phyloP scores from a whole-genome alignment of 495 filamentous ascomycete species.

The Neurospora sp. region DNA sequence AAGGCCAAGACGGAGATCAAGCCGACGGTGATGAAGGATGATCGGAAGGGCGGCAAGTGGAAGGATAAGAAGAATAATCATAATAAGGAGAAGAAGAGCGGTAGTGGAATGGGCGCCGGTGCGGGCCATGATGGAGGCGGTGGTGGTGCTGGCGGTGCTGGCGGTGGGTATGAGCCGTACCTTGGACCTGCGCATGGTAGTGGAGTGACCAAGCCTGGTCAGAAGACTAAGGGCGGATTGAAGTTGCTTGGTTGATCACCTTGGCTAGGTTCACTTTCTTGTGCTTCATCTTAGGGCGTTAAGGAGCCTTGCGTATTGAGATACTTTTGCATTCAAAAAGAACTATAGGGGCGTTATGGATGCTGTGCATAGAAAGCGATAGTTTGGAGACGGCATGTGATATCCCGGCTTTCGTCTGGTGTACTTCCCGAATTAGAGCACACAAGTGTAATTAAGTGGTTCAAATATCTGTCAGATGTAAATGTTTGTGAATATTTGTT shows the following conservation, averaged over 20 bases:
- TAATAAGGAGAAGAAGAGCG: conserved; percentile 25
- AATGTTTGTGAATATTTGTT: background rate
- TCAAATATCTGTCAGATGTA: background rate
- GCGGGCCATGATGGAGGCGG: conserved; percentile 18
- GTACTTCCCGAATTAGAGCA: background rate
- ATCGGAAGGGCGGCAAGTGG: conserved; percentile 24
- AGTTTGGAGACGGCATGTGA: background rate
- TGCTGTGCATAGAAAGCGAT: background rate
- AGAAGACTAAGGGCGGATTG: conserved; percentile 71
- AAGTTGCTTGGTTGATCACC: conserved; percentile 58
- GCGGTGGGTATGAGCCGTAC: conserved; percentile 29
- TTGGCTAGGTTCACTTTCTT: background rate
- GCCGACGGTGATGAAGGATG: conserved; percentile 42
- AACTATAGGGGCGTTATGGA: background rate
- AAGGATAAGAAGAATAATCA: conserved; percentile 21
- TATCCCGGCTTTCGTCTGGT: background rate
- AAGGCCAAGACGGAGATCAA: conserved; percentile 87
- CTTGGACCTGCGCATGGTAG: conserved; percentile 42
- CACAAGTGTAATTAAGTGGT: background rate
- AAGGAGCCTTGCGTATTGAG: background rate
- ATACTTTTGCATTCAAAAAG: background rate
- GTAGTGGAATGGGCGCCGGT: conserved; percentile 18
- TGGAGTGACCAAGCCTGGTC: conserved; percentile 66
- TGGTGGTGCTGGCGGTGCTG: conserved; percentile 10
- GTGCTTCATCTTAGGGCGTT: background rate